These are phyloP conservation scores for Boletus barrowsii DNA, from an alignment of 768 basidiomycete species.

Conservation along the genomic window DNA sequence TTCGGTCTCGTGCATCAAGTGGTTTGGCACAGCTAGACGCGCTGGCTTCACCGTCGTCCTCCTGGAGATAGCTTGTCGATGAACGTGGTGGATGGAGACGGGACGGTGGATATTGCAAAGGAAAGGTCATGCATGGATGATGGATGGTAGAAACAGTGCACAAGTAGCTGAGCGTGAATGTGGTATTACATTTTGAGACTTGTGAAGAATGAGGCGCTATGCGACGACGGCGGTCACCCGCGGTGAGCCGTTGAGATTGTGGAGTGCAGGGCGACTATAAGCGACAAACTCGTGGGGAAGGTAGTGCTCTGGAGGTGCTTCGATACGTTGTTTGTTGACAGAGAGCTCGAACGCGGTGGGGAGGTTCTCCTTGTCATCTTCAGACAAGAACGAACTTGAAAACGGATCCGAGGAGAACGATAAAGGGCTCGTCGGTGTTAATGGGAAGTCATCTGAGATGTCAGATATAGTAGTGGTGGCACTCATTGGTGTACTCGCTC, in stretches of 20 bases:
- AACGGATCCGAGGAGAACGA: conserved; percentile 40
- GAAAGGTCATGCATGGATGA: conserved; percentile 61
- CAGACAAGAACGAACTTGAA: conserved; percentile 58
- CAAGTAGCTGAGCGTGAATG: conserved; percentile 58
- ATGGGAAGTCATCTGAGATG: conserved; percentile 78
- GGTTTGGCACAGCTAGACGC: conserved; percentile 21
- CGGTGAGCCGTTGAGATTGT: conserved; percentile 71
- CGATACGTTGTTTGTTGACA: conserved; percentile 66
- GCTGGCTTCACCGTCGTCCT: conserved; percentile 14
- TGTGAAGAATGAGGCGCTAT: conserved; percentile 46
- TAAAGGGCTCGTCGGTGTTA: conserved; percentile 73
- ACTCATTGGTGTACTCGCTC: conserved; percentile 71
- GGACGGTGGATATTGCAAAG: conserved; percentile 58
- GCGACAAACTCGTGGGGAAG: conserved; percentile 79
- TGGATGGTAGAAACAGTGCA: conserved; percentile 63
- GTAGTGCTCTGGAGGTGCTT: conserved; percentile 69
- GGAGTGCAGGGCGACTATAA: conserved; percentile 75
- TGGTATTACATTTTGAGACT: conserved; percentile 77
- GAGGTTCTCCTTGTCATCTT: conserved; percentile 81
- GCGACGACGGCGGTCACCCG: conserved; percentile 52
- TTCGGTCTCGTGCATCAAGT: conserved; percentile 10
- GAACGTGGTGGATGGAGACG: conserved; percentile 41
- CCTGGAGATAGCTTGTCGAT: conserved; percentile 47
- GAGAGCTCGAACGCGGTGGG: conserved; percentile 68
- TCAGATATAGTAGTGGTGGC: conserved; percentile 72